A percentile compares a stretch with the other conserved stretches of the same genome.
These are phyloP conservation scores for Pichia heedii DNA, from an alignment of 805 yeast species.

Conservation along the genomic window DNA sequence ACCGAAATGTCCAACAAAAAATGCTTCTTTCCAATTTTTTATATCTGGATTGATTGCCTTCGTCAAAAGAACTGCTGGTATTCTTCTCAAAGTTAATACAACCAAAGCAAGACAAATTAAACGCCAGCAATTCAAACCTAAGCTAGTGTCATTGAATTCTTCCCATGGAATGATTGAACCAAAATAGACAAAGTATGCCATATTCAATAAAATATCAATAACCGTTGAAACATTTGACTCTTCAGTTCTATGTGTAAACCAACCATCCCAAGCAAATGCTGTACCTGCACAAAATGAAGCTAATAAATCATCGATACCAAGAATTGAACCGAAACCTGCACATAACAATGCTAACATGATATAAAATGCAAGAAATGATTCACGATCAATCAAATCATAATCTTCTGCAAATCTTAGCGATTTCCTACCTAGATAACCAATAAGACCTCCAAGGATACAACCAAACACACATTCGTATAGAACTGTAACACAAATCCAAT, in stretches of 20 bases:
- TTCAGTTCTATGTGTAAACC: constrained; percentile 48
- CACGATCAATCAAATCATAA: constrained; percentile 48
- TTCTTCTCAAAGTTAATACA: constrained; percentile 40
- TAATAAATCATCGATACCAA: constrained; percentile 64
- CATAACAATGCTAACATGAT: constrained; percentile 46
- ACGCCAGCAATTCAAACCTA: constrained; percentile 47
- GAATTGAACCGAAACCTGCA: constrained; percentile 53
- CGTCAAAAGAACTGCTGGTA: constrained; percentile 46
- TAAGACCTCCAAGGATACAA: constrained; percentile 38
- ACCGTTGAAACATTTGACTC: constrained; percentile 58
- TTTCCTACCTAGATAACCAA: constrained; percentile 45
- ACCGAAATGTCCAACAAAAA: constrained; percentile 68
- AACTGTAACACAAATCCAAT: constrained; percentile 55
- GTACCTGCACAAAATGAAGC: constrained; percentile 71
- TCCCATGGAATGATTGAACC: constrained; percentile 70
- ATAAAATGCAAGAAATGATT: constrained; percentile 48
- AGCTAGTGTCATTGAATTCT: constrained; percentile 36
- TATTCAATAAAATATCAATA: constrained; percentile 54
- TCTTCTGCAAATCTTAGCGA: constrained; percentile 46
- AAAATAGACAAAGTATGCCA: constrained; percentile 59
- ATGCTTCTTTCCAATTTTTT: constrained; percentile 55
- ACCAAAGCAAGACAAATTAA: constrained; percentile 43
- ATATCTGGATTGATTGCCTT: constrained; percentile 55
- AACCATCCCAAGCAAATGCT: constrained; percentile 68
- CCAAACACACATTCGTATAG: constrained; percentile 58